Evolutionary conservation across 78 protist genomes (phyloP), one percentile per base, ranked within the genome.

Genomic region (slime mould (Dictyostelium discoideum)): DNA sequence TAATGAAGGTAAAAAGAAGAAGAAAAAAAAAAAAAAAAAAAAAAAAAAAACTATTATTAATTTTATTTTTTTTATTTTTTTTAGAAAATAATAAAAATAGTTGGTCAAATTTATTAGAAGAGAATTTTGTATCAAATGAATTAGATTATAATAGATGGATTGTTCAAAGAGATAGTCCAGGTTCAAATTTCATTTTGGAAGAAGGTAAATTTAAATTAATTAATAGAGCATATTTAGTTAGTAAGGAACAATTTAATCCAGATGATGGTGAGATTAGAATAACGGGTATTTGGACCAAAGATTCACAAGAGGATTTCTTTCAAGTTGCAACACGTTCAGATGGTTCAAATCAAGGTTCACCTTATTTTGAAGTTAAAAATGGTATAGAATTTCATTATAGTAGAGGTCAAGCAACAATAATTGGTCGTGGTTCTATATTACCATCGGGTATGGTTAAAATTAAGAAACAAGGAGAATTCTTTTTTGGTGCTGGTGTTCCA

Each of bases 1-100:
- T 26, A 67, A 67, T 69, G 94, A 89, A 82, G 93, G 93, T 88
- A n/a, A n/a, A n/a, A n/a, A n/a, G n/a, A n/a, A n/a, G n/a, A n/a
- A 88, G 7, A 54, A 78, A 9, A 72, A 72, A 72, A 11, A 72
- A 2, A 29, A 24, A 29, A 13, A 69, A 5, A 77, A 40, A 11
- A 77, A 18, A 39, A 39, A 32, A 5, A 39, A 77, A 40, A 14
- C 13, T 40, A 63, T 6, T 14, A 14, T 60, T 76, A 76, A 16
- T 83, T n/a, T 18, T 32, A 32, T 32, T 32, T 32, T 39, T 83
- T 22, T n/a, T 54, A 1, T 60, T 60, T 57, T 18, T 4, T 20
- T 60, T 60, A 60, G 95, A 90, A 39, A 72, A 80, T 73, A 85
- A 90, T 82, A 29, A 65, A 60, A 39, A 76, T 57, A 54, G 78